Base-by-base conservation (phyloP, 768 basidiomycete genomes). In the Termitomyces sp. region DNA sequence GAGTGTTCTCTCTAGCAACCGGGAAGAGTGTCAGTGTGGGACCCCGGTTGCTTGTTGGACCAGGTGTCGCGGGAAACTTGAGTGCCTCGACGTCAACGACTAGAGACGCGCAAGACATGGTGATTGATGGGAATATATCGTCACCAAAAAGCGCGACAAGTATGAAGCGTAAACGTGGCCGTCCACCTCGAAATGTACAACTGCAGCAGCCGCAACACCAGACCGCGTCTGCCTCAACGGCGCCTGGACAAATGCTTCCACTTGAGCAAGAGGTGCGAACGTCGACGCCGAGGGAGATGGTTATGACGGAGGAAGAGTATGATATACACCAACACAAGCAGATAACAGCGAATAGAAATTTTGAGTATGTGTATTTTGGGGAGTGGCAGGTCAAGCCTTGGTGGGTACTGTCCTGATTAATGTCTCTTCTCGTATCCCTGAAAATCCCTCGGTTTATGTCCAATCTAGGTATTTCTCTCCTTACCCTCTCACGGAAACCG, bases 321-420 rank as follows among this genome's bases (percentile, higher is more conserved):
- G 87, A 89, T 63, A 71, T 87, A 27, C 75, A 83, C 57, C 83
- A 83, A 54, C 85, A 88, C 66, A 84, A 82, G 66, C 78, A 83
- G 67, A 79, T 84, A 59, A 82, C 81, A 23, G 79, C 83, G 5
- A 82, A 85, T 63, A 79, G 90, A 58, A 97, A 95, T 67, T 93
- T 94, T 66, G 91, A 94, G 58, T 84, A 82, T 64, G 91, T 95
- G 60, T 81, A 85, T 64, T 92, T 94, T 70, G 91, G 91, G 43
- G 77, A 84, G 27, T 94, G 88, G 83, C 79, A 88, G 67, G 90
- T 97, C 64, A 88, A 85, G 67, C 92, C 93, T 9, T 95, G 94
- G 94, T 93, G 62, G 62, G 85, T 47, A 27, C 41, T 35, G 45
- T 11, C 8, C 30, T 25, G 16, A 9, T 37, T n/a, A 0, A 25